Evolutionary conservation across 2,329 filamentous ascomycete species (phyloP), one percentile per base, ranked within the genome.

Genomic region (Dendryphion nanum): DNA sequence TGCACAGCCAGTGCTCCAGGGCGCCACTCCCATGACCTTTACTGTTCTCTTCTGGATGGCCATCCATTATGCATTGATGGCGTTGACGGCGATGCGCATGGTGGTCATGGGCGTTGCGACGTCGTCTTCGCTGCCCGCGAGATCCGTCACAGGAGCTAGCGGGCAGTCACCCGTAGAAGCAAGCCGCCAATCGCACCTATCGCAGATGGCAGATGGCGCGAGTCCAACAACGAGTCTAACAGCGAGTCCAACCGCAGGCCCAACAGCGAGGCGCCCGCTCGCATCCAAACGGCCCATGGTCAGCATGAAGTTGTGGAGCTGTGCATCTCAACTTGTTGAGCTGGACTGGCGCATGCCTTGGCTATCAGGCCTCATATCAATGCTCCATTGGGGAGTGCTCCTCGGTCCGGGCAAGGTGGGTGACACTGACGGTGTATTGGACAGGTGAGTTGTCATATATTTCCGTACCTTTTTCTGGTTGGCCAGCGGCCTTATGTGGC

Each of bases 321-420:
- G 86, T 67, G 64, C 84, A 40, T 82, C 82, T 45, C 82, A 81
- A 63, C 67, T 95, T 46, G 69, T 89, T 51, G 82, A 89, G 72
- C 68, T 95, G 59, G 76, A 84, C 51, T 67, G 73, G 49, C 86
- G 89, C 66, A 95, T 95, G 89, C 91, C 91, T 47, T 97, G 91
- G 91, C 77, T 95, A 40, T 77, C 76, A 59, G 88, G 88, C 60
- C 72, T 79, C 51, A 64, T 93, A 43, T 85, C 86, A 40, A 78
- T 95, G 66, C 64, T 85, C 51, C 88, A 93, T 68, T 83, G 86
- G 74, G 75, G 81, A 51, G 76, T 82, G 56, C 69, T 91, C 58
- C 73, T 75, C 56, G 88, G 89, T 17, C 87, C 87, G 48, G 86
- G 89, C 56, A 78, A 70, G 68, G 67, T 95, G 48, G 89, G 86